These are phyloP conservation scores for Poteriospumella lacustris DNA, from an alignment of 108 stramenopile species.

Conservation along the genomic window DNA sequence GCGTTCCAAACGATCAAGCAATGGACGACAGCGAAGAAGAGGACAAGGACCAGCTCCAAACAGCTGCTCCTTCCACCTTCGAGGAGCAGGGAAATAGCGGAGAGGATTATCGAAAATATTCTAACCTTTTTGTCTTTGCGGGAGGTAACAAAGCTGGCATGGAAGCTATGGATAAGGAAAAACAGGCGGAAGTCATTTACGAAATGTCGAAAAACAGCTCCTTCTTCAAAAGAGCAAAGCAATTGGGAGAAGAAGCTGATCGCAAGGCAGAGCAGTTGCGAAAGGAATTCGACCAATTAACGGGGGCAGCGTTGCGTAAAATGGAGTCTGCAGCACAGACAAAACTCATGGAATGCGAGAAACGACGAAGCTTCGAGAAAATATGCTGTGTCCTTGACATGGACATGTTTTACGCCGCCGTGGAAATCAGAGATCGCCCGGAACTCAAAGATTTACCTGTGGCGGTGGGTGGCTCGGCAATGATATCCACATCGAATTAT, in stretches of 20 bases:
- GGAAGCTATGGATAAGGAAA: conserved; percentile 48
- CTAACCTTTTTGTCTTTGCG: conserved; percentile 4
- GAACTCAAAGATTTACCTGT: conserved; percentile 74
- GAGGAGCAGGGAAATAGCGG: background rate
- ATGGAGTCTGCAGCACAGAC: background rate
- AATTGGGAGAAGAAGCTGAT: conserved; percentile 37
- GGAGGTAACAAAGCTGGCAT: conserved; percentile 49
- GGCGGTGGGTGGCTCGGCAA: conserved; percentile 72
- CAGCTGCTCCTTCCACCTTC: no score
- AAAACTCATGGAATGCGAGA: conserved; percentile 30
- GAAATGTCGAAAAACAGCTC: conserved; percentile 52
- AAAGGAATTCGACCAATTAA: conserved; percentile 1
- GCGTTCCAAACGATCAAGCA: no score
- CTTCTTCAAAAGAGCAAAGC: conserved; percentile 45
- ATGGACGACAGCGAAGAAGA: no score
- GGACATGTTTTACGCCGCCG: conserved; percentile 86
- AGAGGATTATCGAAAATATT: background rate
- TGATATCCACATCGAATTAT: conserved; percentile 91
- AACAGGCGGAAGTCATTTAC: conserved; percentile 50
- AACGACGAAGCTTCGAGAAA: conserved; percentile 16
- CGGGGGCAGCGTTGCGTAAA: background rate
- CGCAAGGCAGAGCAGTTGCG: conserved; percentile 39
- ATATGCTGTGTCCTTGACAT: conserved; percentile 81
- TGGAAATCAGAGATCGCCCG: conserved; percentile 70
- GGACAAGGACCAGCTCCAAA: no score